Conservation (phyloP, 352 stramenopile genomes). For the Elongisporangium prolatum region DNA sequence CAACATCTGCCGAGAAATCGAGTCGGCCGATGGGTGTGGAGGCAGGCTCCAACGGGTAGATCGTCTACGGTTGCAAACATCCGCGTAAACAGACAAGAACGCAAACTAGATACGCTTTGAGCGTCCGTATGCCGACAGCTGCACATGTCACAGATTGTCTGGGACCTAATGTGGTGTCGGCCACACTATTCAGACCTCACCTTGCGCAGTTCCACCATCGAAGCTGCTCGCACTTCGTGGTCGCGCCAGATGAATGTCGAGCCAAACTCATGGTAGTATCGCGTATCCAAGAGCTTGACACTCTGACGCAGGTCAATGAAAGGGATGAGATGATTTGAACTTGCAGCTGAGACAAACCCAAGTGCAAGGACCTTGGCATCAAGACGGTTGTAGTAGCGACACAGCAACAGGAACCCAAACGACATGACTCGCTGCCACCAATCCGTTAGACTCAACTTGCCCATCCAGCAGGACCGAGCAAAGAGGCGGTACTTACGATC, state of each 20-base stretch:
- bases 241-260: constrained; percentile 50
- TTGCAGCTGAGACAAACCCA: background rate
- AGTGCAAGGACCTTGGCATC: constrained; percentile 40
- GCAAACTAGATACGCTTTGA: background rate
- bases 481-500: constrained; percentile 24
- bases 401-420: constrained; percentile 63
- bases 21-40: constrained; percentile 9
- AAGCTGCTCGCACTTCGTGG: constrained; percentile 36
- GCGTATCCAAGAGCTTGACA: constrained; percentile 42
- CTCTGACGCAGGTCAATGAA: constrained; percentile 15
- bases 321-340: background rate
- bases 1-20: constrained; percentile 37
- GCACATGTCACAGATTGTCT: background rate
- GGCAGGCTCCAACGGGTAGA: background rate
- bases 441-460: background rate
- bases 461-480: background rate
- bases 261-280: constrained; percentile 66
- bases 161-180: background rate
- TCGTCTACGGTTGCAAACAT: background rate
- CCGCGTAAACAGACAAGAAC: background rate
- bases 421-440: constrained; percentile 43
- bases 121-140: background rate
- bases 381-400: constrained; percentile 56
- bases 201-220: constrained; percentile 25
- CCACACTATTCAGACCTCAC: constrained; percentile 11